Base-by-base conservation (phyloP, 768 basidiomycete genomes). In the Mycena vitilis region DNA sequence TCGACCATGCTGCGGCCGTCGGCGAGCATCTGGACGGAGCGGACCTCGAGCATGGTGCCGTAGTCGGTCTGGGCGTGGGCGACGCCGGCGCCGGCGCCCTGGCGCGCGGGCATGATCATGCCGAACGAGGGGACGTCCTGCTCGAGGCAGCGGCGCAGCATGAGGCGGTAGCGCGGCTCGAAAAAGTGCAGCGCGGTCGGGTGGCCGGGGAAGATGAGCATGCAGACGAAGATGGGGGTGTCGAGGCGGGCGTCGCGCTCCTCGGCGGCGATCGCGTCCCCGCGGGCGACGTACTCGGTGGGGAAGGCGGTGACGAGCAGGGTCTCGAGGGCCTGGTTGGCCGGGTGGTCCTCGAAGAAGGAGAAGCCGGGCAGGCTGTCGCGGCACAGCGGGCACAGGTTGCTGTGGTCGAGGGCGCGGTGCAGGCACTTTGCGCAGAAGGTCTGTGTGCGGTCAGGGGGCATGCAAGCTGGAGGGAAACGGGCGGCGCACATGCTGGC, bases 81-180 rank as follows among this genome's bases (percentile, higher is more conserved):
- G 12, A 71, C 74, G 58, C 87, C 78, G 68, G 85, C 56, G 74
- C 80, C 78, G 5, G 84, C 79, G 40, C 82, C 79, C 25, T 81
- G 76, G 23, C 83, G 79, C 4, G 87, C 83, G 16, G 93, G 90
- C 82, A 97, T 90, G 74, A 98, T 87, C 94, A 98, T 98, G 44
- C 97, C 97, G 78, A 99, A 98, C 25, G 85, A 84, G n/a, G 94
- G 94, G 49, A 81, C 82, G 6, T 87, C 83, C 18, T 86, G 88
- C 73, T 95, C 91, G 65, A 98, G 90, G 77, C 93, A 95, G n/a
- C 97, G 90, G 25, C 97, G 92, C 61, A 99, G 91, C 97, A 99
- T 98, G 58, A 99, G 86, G 9, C 97, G 91, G 78, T 98, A 96
- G 73, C 94, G 86, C 0, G 97, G 97, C 78, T 99, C 97, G 76